Evolutionary conservation across 2,329 filamentous ascomycete genomes (phyloP).

Genomic region (Ophiostoma novo-ulmi): DNA sequence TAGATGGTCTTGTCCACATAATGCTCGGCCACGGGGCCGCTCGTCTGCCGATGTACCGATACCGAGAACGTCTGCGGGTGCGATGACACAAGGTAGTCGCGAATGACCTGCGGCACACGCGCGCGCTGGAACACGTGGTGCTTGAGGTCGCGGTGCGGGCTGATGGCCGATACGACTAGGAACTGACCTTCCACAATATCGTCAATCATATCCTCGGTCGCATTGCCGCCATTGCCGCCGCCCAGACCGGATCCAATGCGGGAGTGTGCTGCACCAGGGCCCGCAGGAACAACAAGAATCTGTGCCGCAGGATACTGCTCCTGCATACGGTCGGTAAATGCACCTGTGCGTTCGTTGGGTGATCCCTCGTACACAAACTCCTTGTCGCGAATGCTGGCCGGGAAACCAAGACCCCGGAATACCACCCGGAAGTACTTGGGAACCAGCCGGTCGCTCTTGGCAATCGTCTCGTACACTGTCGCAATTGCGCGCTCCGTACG

Average conservation of each 20-base stretch:
- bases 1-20: constrained; percentile 80
- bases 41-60: constrained; percentile 65
- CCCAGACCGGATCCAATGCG: constrained; percentile 20
- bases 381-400: constrained; percentile 74
- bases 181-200: constrained; percentile 82
- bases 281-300: constrained; percentile 48
- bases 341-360: constrained; percentile 67
- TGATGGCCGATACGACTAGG: constrained; percentile 74
- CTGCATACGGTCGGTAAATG: constrained; percentile 87
- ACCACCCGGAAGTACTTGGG: constrained; percentile 88
- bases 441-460: constrained; percentile 70
- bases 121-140: constrained; percentile 84
- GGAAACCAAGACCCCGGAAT: constrained; percentile 87
- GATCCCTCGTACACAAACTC: constrained; percentile 87
- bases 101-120: constrained; percentile 73
- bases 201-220: constrained; percentile 57
- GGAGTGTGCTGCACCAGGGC: constrained; percentile 13
- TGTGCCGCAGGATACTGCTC: constrained; percentile 83
- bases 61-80: constrained; percentile 74
- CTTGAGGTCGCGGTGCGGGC: constrained; percentile 71
- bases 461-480: constrained; percentile 81
- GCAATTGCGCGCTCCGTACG: constrained; percentile 86
- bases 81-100: constrained; percentile 80
- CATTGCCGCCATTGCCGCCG: not conserved
- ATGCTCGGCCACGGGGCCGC: constrained; percentile 65